Evolutionary conservation across 768 basidiomycete species (phyloP), one percentile per base, ranked within the genome.

Genomic region (Calocera cornea): DNA sequence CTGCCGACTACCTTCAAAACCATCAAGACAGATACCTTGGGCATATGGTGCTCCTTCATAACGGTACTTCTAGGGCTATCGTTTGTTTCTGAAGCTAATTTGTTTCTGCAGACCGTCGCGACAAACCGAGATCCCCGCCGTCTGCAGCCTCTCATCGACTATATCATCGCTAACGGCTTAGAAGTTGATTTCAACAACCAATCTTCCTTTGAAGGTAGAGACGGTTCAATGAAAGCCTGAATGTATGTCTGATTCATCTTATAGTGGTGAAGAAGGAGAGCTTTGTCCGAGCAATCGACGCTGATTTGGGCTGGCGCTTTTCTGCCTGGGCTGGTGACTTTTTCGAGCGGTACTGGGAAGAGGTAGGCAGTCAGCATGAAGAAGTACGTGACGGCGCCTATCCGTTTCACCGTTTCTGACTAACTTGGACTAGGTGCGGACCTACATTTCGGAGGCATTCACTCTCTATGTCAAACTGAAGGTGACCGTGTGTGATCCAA

Each of bases 81-180:
- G 24, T 68, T 41, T 49, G 34, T 40, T 36, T 16, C 10, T 34
- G 19, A 22, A 7, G 24, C 34, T 33, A 64, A 40, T 40, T 34
- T 66, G 17, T 11, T n/a, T 36, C 47, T 65, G 1, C 71, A 92
- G 86, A 90, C 91, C 72, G 78, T 89, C 64, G 87, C 92, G 73
- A 84, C 84, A 72, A 83, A 84, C 69, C 86, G 85, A 70, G 94
- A 97, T 75, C 92, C 93, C 27, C 86, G 93, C 31, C 82, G 93
- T 36, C 79, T 90, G 34, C 88, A 90, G 71, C 88, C 88, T 0
- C 77, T 97, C 19, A 83, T 94, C 17, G 86, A 92, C 72, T 87
- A 85, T 72, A 76, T 94, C 38, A 76, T 91, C 44, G 76, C 82
- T 24, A 80, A 85, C 34, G 89, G 89, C 73, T 76, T 82, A 3